These are phyloP conservation scores for Boletus rubescentipes DNA, from an alignment of 768 basidiomycete species.

Conservation along the genomic window DNA sequence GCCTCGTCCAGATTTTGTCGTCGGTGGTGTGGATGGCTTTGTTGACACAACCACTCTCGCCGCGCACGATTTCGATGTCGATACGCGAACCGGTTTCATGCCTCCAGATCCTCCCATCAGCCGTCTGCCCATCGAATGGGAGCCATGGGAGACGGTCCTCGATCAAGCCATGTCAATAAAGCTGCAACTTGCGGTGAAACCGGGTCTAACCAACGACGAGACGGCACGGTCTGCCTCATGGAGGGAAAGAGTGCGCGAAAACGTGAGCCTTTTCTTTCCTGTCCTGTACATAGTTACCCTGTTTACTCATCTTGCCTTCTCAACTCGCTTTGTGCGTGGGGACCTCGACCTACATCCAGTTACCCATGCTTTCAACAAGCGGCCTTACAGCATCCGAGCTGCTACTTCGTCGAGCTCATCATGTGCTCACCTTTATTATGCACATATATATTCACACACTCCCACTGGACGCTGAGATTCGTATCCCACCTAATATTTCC, in stretches of 20 bases:
- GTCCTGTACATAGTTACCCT: not conserved
- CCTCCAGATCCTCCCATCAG: conserved; percentile 70
- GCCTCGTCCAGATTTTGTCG: conserved; percentile 32
- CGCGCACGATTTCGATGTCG: conserved; percentile 90
- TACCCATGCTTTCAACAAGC: conserved; percentile 50
- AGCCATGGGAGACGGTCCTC: conserved; percentile 67
- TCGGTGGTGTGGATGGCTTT: conserved; percentile 22
- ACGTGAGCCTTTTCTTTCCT: conserved; percentile 36
- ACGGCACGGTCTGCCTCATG: conserved; percentile 47
- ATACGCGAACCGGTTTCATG: conserved; percentile 89
- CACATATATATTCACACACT: conserved; percentile 78
- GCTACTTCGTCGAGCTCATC: conserved; percentile 67
- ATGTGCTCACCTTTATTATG: conserved; percentile 68
- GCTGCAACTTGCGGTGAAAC: conserved; percentile 58
- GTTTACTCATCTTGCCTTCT: not conserved
- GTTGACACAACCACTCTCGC: conserved; percentile 65
- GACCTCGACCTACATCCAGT: conserved; percentile 34
- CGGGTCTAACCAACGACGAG: conserved; percentile 37
- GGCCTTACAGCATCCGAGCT: conserved; percentile 51
- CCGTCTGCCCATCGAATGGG: conserved; percentile 63
- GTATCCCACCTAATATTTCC: conserved; percentile 69
- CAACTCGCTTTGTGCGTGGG: not conserved
- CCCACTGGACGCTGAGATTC: conserved; percentile 46
- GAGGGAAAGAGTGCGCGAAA: conserved; percentile 47
- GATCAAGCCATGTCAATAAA: conserved; percentile 47